Evolutionary conservation across 129 eudicot species (phyloP).

Genomic region (Pseudognaphalium luteoalbum): DNA sequence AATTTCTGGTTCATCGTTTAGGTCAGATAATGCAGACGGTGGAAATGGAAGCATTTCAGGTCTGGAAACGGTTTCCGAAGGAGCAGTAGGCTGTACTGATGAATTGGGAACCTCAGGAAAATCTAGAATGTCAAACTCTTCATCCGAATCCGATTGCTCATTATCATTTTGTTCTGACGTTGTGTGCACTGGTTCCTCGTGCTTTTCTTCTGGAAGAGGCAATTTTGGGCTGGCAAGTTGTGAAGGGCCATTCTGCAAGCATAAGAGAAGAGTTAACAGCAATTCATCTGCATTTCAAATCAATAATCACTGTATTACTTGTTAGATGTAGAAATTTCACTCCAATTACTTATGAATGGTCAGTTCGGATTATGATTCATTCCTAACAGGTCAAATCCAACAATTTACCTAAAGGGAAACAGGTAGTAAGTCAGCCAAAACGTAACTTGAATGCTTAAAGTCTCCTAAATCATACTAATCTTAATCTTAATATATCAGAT

Average conservation of each 20-base stretch:
- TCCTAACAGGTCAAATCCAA: background rate
- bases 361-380: background rate
- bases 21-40: conserved; percentile 65
- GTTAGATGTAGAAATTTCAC: background rate
- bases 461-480: background rate
- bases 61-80: conserved; percentile 43
- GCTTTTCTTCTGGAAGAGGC: conserved; percentile 66
- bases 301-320: background rate
- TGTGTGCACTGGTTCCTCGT: conserved; percentile 39
- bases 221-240: conserved; percentile 52
- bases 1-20: conserved; percentile 40
- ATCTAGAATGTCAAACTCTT: conserved; percentile 56
- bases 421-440: background rate
- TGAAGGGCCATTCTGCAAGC: conserved; percentile 72
- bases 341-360: background rate
- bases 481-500: background rate
- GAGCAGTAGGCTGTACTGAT: conserved; percentile 37
- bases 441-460: background rate
- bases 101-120: conserved; percentile 88
- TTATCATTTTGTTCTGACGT: conserved; percentile 29
- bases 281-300: background rate
- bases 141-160: conserved; percentile 55
- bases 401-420: background rate
- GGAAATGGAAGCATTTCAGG: conserved; percentile 89
- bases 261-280: background rate